Conservation (phyloP, 495 filamentous ascomycete genomes). For the Xylaria bambusicola region DNA sequence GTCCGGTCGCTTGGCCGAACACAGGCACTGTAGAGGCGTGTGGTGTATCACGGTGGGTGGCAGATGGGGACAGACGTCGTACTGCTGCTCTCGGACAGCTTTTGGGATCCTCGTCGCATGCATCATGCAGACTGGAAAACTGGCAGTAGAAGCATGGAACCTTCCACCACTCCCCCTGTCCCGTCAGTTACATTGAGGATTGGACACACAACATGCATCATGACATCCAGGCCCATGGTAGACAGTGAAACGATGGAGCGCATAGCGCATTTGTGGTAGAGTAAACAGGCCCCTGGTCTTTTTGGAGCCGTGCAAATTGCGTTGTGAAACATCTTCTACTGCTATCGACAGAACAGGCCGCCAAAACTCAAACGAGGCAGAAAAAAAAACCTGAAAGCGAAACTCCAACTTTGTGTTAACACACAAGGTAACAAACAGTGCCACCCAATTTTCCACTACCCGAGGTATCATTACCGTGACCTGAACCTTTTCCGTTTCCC, state of each 20-base stretch:
- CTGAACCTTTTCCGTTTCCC: background rate
- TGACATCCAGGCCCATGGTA: background rate
- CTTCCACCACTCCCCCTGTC: constrained; percentile 4
- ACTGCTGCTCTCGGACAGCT: background rate
- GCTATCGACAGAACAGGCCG: constrained; percentile 5
- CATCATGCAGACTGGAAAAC: constrained; percentile 2
- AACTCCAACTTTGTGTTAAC: constrained; percentile 1
- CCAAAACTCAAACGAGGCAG: constrained; percentile 12
- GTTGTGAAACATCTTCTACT: constrained; percentile 16
- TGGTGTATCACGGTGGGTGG: background rate
- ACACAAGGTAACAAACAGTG: constrained; percentile 10
- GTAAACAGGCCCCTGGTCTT: constrained; percentile 8
- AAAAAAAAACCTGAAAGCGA: background rate
- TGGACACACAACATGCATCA: background rate
- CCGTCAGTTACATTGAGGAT: constrained; percentile 1
- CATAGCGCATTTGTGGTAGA: background rate
- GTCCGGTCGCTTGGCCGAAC: background rate
- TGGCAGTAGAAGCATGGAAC: constrained; percentile 6
- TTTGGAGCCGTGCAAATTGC: constrained; percentile 9
- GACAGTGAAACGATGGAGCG: background rate
- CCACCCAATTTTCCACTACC: constrained; percentile 11
- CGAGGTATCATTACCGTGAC: background rate
- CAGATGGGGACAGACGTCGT: background rate
- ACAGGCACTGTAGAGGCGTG: no score
- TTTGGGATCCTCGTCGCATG: constrained; percentile 11